These are phyloP conservation scores for Penicillium sp. DNA, from an alignment of 2,329 filamentous ascomycete genomes.

Conservation along the genomic window DNA sequence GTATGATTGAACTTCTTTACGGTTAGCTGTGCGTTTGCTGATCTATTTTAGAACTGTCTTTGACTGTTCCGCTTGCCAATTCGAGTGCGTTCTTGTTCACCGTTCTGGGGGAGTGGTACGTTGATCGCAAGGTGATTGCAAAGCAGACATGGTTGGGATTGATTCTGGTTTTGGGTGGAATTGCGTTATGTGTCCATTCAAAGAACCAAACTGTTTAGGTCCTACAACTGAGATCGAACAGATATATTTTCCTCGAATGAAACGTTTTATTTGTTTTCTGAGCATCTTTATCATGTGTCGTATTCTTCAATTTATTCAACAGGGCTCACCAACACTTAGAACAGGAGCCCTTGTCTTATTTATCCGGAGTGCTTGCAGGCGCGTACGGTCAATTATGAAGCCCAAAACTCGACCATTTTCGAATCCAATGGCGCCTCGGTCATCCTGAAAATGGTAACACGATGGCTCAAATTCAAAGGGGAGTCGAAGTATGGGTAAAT, in stretches of 20 bases:
- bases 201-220: conserved; percentile 32
- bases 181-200: conserved; percentile 75
- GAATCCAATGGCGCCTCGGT: conserved; percentile 5
- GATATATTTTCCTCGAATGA: too few species aligned
- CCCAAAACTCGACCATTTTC: neutral
- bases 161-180: conserved; percentile 74
- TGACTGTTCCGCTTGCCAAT: conserved; percentile 94
- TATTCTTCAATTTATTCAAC: too few species aligned
- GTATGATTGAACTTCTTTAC: conserved; percentile 53
- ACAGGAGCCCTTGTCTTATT: too few species aligned
- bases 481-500: conserved; percentile 1
- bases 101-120: conserved; percentile 91
- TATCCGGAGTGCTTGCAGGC: neutral
- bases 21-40: neutral
- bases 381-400: neutral
- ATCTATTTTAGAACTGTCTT: conserved; percentile 68
- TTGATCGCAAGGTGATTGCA: conserved; percentile 86
- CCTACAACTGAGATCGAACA: too few species aligned
- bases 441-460: neutral
- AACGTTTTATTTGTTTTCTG: too few species aligned
- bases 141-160: conserved; percentile 83
- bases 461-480: neutral
- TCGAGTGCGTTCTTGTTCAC: conserved; percentile 95
- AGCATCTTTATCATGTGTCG: too few species aligned
- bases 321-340: too few species aligned